Conservation (phyloP, 148 eudicot species). For the Chenopodium berlandieri region DNA sequence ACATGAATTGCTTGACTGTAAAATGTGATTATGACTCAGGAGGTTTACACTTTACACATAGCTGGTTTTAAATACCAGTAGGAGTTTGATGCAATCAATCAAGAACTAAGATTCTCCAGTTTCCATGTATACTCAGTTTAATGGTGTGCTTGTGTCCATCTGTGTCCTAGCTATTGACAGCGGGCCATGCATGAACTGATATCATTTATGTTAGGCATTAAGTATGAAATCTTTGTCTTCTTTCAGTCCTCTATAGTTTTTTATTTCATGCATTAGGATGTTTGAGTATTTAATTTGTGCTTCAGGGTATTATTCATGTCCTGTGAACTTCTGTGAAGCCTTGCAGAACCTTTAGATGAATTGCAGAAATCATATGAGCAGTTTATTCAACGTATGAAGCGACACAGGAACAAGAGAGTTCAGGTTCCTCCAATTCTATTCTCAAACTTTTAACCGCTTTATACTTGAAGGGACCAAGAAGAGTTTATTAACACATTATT, state of each 20-base stretch:
- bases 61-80: neutral
- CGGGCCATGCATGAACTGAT: neutral
- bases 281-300: neutral
- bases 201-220: neutral
- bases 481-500: slow-evolving; percentile 15
- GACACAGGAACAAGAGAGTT: slow-evolving; percentile 55
- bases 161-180: neutral
- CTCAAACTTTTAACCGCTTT: slow-evolving; percentile 1
- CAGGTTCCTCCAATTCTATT: slow-evolving; percentile 43
- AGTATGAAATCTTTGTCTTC: neutral
- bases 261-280: neutral
- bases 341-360: slow-evolving; percentile 90
- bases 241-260: neutral
- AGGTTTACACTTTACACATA: no score
- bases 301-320: slow-evolving; percentile 14
- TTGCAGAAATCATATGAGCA: slow-evolving; percentile 79
- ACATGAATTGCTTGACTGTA: neutral
- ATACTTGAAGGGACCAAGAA: neutral
- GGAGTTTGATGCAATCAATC: neutral
- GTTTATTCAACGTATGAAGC: slow-evolving; percentile 68
- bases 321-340: slow-evolving; percentile 42
- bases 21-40: neutral
- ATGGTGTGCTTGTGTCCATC: neutral
- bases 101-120: neutral
- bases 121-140: neutral